These are phyloP conservation scores for Laburnicola sp. DNA, from an alignment of 2,329 filamentous ascomycete genomes.

Conservation along the genomic window DNA sequence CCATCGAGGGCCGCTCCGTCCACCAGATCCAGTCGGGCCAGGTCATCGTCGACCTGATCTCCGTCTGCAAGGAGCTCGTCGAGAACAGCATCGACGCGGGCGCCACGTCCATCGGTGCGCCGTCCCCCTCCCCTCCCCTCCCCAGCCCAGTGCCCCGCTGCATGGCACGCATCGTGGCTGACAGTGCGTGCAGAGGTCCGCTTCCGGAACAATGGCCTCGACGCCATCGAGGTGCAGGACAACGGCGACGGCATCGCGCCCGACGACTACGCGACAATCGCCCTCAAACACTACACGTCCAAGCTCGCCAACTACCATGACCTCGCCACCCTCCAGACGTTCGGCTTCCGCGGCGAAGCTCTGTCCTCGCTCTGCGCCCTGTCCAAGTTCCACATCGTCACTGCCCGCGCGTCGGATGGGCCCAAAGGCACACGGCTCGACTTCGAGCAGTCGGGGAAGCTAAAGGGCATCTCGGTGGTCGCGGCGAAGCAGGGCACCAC, in stretches of 20 bases:
- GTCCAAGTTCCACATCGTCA: conserved; percentile 79
- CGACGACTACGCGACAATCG: conserved; percentile 82
- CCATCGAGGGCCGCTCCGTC: conserved; percentile 87
- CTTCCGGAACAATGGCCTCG: conserved; percentile 93
- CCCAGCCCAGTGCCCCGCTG: no score
- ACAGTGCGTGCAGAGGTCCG: conserved; percentile 69
- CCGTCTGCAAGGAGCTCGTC: conserved; percentile 93
- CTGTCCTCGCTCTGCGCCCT: conserved; percentile 92
- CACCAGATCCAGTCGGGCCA: conserved; percentile 99
- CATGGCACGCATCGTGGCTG: conserved; percentile 11
- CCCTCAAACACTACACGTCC: conserved; percentile 94
- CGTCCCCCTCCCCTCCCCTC: no score
- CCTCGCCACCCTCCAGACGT: conserved; percentile 81
- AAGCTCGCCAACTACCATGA: conserved; percentile 90
- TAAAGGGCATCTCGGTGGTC: conserved; percentile 72
- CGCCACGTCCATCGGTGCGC: conserved; percentile 78
- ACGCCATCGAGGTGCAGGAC: conserved; percentile 94
- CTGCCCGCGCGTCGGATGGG: conserved; percentile 76
- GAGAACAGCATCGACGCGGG: conserved; percentile 95
- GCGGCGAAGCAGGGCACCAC: conserved; percentile 88
- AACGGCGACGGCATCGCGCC: conserved; percentile 88
- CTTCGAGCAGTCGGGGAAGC: conserved; percentile 82
- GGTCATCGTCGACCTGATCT: conserved; percentile 95
- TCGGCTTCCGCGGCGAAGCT: conserved; percentile 95
- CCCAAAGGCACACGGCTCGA: conserved; percentile 83